These are phyloP conservation scores for Cryptococcus maquisensis DNA, from an alignment of 1,284 basidiomycete genomes.

Conservation along the genomic window DNA sequence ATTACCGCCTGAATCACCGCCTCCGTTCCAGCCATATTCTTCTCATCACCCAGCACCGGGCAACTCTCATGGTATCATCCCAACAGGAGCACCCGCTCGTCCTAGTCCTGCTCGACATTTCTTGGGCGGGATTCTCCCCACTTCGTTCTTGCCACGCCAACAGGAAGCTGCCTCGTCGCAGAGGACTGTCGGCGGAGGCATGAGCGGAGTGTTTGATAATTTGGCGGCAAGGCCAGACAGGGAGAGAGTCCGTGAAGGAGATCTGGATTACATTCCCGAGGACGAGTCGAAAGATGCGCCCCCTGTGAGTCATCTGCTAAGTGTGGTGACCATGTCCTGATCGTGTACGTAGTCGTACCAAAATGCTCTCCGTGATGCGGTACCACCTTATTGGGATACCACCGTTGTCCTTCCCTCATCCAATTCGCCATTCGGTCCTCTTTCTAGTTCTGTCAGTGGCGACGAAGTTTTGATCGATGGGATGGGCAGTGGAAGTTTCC, in stretches of 20 bases:
- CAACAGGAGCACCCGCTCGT: constrained; percentile 53
- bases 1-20: constrained; percentile 70
- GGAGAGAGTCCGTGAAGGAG: constrained; percentile 53
- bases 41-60: constrained; percentile 62
- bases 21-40: constrained; percentile 60
- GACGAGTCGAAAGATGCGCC: constrained; percentile 75
- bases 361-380: constrained; percentile 81
- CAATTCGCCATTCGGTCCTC: constrained; percentile 49
- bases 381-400: constrained; percentile 96
- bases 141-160: constrained; percentile 60
- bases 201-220: constrained; percentile 96
- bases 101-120: constrained; percentile 58
- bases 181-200: constrained; percentile 58
- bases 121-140: constrained; percentile 67
- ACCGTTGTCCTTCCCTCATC: constrained; percentile 68
- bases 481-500: constrained; percentile 55
- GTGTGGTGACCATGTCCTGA: background rate
- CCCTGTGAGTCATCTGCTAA: constrained; percentile 59
- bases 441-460: constrained; percentile 48
- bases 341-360: constrained; percentile 65
- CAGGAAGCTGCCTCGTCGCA: constrained; percentile 23
- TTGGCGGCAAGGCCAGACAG: constrained; percentile 79
- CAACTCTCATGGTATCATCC: constrained; percentile 73
- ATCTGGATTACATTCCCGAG: constrained; percentile 66
- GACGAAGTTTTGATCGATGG: constrained; percentile 58